phyloP scores from a whole-genome alignment of 2,329 filamentous ascomycete species.

The Ceratocystis papillata region DNA sequence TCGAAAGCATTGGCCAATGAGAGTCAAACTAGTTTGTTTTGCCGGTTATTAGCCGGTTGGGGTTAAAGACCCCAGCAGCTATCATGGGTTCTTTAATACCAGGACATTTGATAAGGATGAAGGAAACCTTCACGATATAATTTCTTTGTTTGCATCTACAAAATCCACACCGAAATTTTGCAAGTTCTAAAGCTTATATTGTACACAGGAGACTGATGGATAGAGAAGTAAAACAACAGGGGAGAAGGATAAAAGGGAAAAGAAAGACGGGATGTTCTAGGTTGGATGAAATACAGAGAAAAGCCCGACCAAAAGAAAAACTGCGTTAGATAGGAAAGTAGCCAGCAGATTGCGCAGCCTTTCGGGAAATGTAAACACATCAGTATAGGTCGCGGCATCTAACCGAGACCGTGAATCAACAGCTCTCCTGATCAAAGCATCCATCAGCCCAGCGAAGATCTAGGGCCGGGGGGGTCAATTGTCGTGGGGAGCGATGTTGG shows the following conservation, averaged over 20 bases:
- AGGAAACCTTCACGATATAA: too few species aligned
- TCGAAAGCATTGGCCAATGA: slow-evolving; percentile 13
- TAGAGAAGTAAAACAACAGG: slow-evolving; percentile 21
- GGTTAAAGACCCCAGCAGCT: neutral
- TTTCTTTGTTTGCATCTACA: neutral
- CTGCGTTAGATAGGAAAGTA: neutral
- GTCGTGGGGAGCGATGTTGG: neutral
- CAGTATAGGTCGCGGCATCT: too few species aligned
- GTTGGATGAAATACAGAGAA: neutral
- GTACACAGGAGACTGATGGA: slow-evolving; percentile 22
- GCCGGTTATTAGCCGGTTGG: neutral
- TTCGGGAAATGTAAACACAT: neutral
- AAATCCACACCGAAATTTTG: slow-evolving; percentile 16
- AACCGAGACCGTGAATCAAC: neutral
- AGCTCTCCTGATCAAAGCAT: neutral
- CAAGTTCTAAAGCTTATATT: slow-evolving; percentile 25
- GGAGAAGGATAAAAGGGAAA: slow-evolving; percentile 4
- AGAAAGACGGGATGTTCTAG: neutral
- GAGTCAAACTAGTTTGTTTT: slow-evolving; percentile 2
- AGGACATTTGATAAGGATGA: too few species aligned
- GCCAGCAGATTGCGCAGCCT: neutral
- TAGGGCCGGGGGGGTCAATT: neutral
- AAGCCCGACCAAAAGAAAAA: neutral
- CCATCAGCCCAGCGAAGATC: neutral
- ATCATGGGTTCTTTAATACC: neutral